phyloP scores from a whole-genome alignment of 768 basidiomycete genomes.

The Austroboletus festivus region DNA sequence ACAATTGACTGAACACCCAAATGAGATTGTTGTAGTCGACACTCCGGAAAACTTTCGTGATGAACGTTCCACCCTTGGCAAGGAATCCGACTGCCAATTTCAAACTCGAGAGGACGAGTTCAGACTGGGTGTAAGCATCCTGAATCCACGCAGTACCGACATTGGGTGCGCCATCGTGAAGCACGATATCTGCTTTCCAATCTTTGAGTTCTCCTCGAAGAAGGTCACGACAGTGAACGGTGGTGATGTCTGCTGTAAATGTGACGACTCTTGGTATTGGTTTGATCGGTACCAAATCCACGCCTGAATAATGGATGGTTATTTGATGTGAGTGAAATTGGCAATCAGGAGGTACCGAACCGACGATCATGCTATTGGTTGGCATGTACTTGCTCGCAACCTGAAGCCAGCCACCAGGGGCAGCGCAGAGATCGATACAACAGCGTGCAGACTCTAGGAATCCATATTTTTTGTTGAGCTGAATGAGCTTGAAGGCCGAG shows the following conservation, averaged over 20 bases:
- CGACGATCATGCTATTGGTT: conserved; percentile 84
- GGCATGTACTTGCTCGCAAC: conserved; percentile 99
- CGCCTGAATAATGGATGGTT: conserved; percentile 49
- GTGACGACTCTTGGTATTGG: conserved; percentile 92
- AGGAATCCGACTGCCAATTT: conserved; percentile 96
- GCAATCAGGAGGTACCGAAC: conserved; percentile 39
- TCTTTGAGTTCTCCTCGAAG: conserved; percentile 89
- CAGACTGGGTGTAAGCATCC: conserved; percentile 95
- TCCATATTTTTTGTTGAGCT: conserved; percentile 96
- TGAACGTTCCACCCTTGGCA: conserved; percentile 88
- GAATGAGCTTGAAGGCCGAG: conserved; percentile 98
- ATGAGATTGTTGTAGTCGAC: conserved; percentile 97
- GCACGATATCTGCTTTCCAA: conserved; percentile 98
- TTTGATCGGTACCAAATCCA: conserved; percentile 94
- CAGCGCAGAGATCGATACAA: conserved; percentile 96
- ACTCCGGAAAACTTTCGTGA: conserved; percentile 98
- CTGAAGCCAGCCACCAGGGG: conserved; percentile 98
- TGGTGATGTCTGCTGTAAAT: conserved; percentile 94
- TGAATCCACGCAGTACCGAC: conserved; percentile 99
- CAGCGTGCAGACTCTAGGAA: conserved; percentile 88
- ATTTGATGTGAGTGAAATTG: conserved; percentile 7
- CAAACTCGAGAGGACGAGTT: conserved; percentile 91
- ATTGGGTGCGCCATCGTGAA: conserved; percentile 99
- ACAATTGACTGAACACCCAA: conserved; percentile 98
- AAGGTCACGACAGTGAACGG: conserved; percentile 80